Conservation (phyloP, 805 yeast genomes). For the Cyberlindnera maclurae region DNA sequence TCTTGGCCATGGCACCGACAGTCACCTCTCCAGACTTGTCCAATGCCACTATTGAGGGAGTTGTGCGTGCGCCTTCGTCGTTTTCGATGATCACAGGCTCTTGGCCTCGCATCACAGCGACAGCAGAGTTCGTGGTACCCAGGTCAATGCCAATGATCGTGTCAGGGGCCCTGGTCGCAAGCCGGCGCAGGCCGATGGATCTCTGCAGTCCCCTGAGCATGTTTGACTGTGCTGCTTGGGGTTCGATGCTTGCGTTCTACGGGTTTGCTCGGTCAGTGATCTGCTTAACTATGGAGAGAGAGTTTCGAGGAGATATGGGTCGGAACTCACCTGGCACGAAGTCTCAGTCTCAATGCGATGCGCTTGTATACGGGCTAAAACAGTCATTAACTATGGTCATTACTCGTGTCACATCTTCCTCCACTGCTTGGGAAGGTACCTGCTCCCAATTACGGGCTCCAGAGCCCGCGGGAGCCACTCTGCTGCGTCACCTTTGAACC, state of each 20-base stretch:
- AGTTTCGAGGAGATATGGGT: no score
- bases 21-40: slow-evolving; percentile 36
- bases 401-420: slow-evolving; percentile 10
- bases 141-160: slow-evolving; percentile 71
- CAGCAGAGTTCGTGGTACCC: slow-evolving; percentile 85
- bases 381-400: no score
- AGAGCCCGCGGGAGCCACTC: slow-evolving; percentile 60
- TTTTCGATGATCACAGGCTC: slow-evolving; percentile 64
- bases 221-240: background rate
- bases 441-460: slow-evolving; percentile 38
- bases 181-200: background rate
- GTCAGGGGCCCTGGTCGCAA: background rate
- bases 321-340: no score
- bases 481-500: slow-evolving; percentile 76
- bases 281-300: no score
- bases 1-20: slow-evolving; percentile 67
- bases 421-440: slow-evolving; percentile 23
- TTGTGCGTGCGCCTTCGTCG: slow-evolving; percentile 72
- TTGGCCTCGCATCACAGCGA: slow-evolving; percentile 63
- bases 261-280: no score
- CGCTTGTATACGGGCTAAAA: no score
- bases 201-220: slow-evolving; percentile 1
- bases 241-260: background rate
- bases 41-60: slow-evolving; percentile 74
- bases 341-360: no score